phyloP scores from a whole-genome alignment of 78 protist genomes.

The Dictyostelium firmibasis region DNA sequence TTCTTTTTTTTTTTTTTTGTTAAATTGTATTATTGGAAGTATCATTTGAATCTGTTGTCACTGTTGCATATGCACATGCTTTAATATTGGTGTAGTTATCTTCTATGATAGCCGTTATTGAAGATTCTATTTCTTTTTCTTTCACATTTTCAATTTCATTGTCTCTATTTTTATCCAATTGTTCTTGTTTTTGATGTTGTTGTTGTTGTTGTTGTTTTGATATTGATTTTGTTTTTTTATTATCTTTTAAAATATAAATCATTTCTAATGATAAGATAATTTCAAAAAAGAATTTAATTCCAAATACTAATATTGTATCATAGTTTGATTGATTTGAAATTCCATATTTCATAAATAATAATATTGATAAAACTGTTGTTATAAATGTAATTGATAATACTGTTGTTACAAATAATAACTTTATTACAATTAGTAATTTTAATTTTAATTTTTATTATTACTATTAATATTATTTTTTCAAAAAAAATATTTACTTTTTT shows the following conservation, averaged over 20 bases:
- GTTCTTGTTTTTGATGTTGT: background rate
- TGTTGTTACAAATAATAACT: slow-evolving; percentile 26
- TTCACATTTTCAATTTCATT: background rate
- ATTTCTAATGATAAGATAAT: slow-evolving; percentile 8
- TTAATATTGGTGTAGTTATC: background rate
- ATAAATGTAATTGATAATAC: slow-evolving; percentile 37
- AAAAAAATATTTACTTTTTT: background rate
- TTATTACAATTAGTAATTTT: background rate
- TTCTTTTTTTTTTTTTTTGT: background rate
- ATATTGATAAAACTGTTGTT: background rate
- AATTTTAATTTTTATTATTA: background rate
- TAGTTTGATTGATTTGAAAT: background rate
- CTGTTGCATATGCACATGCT: background rate
- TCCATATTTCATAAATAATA: background rate
- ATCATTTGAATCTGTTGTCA: background rate
- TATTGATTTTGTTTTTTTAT: background rate
- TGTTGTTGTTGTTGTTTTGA: background rate
- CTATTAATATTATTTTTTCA: background rate
- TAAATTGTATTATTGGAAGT: background rate
- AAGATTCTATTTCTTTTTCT: background rate
- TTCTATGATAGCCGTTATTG: background rate
- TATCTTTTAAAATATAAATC: slow-evolving; percentile 17
- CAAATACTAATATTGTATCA: background rate
- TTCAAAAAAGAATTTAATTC: slow-evolving; percentile 25
- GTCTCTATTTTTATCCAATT: background rate